Base-by-base conservation (phyloP, 352 stramenopile genomes). In the Pythium plurisporium region DNA sequence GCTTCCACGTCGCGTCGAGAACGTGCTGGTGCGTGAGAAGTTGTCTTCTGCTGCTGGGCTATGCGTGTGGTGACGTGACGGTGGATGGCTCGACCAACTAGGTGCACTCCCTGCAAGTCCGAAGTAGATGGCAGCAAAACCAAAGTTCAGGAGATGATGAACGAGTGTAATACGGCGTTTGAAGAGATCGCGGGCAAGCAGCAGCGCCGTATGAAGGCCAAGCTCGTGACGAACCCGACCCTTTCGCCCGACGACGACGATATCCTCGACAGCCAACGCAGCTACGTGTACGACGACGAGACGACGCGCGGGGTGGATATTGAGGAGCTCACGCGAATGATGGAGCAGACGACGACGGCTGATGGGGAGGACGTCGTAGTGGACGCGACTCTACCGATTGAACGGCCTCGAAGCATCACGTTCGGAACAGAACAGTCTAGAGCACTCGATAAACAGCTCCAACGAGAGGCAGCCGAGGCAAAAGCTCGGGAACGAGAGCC, bases 1-100 rank as follows among this genome's bases (percentile, higher is more conserved):
- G 67, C 12, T 72, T 87, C 22, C 68, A 82, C 43, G 45, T 78
- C 29, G 74, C 60, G 9, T 69, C 73, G 15, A 63, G 73, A 44
- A 77, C 64, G 14, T 84, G 87, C 41, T 89, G 75, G 73, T 89
- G 66, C 17, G 62, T 46, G n/a, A n/a, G n/a, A n/a, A n/a, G n/a
- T n/a, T n/a, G n/a, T n/a, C n/a, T n/a, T n/a, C n/a, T n/a, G n/a
- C n/a, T n/a, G n/a, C n/a, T n/a, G n/a, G n/a, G n/a, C n/a, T n/a
- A n/a, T n/a, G n/a, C n/a, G n/a, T n/a, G n/a, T n/a, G n/a, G n/a
- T n/a, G n/a, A n/a, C n/a, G n/a, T 31, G 37, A 14, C 19, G 6
- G 26, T 42, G 38, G 11, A 40, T 47, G 55, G n/a, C n/a, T n/a
- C n/a, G n/a, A n/a, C n/a, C n/a, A n/a, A 33, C 31, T 40, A 73